Percentiles rank a stretch among this genome's conserved stretches.
phyloP scores from a whole-genome alignment of 768 basidiomycete genomes.

The Leccinum imitatum region DNA sequence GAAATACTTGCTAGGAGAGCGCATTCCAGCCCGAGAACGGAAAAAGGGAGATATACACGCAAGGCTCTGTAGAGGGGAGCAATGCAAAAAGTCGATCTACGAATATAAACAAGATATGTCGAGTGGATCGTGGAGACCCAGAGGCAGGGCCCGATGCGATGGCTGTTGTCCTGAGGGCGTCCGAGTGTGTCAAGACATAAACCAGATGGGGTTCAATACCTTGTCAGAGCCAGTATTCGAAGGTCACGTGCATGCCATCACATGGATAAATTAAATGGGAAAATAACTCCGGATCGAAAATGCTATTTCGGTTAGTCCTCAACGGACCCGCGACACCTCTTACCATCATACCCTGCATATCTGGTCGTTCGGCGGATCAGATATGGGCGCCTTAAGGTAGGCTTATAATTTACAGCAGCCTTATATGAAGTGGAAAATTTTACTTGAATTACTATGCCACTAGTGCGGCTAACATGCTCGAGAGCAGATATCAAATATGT shows the following conservation, averaged over 20 bases:
- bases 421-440: neutral
- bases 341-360: neutral
- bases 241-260: conserved; percentile 23
- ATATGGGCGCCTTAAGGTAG: neutral
- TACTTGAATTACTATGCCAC: neutral
- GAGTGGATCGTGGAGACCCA: conserved; percentile 12
- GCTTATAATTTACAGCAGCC: neutral
- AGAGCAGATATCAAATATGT: too few species aligned
- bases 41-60: conserved; percentile 16
- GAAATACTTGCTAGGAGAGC: conserved; percentile 11
- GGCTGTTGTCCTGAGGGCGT: conserved; percentile 9
- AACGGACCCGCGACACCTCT: neutral
- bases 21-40: conserved; percentile 24
- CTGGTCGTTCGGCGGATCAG: neutral
- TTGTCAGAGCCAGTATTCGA: conserved; percentile 14
- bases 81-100: conserved; percentile 11
- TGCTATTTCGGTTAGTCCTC: neutral
- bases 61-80: conserved; percentile 6
- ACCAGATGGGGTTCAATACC: conserved; percentile 18
- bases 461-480: neutral
- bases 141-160: conserved; percentile 8
- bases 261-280: conserved; percentile 12
- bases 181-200: conserved; percentile 25
- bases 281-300: conserved; percentile 11
- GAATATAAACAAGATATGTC: conserved; percentile 27